phyloP scores from a whole-genome alignment of 2,329 filamentous ascomycete genomes.

The Pyricularia grisea region DNA sequence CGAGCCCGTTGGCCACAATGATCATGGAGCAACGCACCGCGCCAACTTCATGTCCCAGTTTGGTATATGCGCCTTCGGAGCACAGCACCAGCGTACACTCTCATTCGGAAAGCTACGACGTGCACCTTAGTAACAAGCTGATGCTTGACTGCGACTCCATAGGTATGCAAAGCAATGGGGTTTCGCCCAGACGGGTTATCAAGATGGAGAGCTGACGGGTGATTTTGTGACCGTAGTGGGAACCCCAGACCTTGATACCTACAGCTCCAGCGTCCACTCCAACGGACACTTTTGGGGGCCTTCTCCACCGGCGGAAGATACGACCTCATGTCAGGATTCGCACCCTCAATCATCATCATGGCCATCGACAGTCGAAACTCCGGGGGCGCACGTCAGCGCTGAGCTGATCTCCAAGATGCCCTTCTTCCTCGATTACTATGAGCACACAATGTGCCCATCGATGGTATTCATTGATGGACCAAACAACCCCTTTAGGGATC shows the following conservation, averaged over 20 bases:
- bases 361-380: conserved; percentile 34
- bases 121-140: conserved; percentile 41
- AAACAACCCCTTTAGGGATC: conserved; percentile 74
- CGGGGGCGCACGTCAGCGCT: conserved; percentile 43
- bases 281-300: conserved; percentile 37
- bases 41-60: conserved; percentile 51
- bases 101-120: conserved; percentile 49
- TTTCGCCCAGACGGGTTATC: neutral
- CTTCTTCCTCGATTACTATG: conserved; percentile 88
- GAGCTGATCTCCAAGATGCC: conserved; percentile 69
- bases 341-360: conserved; percentile 30
- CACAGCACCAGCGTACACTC: conserved; percentile 51
- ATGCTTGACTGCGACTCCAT: conserved; percentile 46
- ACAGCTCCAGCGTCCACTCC: conserved; percentile 40
- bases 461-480: conserved; percentile 87
- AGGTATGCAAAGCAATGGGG: conserved; percentile 31
- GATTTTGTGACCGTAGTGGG: conserved; percentile 21
- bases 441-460: conserved; percentile 82
- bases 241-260: conserved; percentile 43
- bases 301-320: conserved; percentile 34
- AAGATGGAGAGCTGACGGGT: conserved; percentile 1
- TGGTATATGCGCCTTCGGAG: conserved; percentile 52
- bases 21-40: conserved; percentile 46
- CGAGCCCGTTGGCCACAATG: conserved; percentile 45
- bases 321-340: conserved; percentile 21